A percentile compares a stretch with the other conserved stretches of the same genome.
Conservation (phyloP, 495 filamentous ascomycete species). For the Trypethelium eluteriae region DNA sequence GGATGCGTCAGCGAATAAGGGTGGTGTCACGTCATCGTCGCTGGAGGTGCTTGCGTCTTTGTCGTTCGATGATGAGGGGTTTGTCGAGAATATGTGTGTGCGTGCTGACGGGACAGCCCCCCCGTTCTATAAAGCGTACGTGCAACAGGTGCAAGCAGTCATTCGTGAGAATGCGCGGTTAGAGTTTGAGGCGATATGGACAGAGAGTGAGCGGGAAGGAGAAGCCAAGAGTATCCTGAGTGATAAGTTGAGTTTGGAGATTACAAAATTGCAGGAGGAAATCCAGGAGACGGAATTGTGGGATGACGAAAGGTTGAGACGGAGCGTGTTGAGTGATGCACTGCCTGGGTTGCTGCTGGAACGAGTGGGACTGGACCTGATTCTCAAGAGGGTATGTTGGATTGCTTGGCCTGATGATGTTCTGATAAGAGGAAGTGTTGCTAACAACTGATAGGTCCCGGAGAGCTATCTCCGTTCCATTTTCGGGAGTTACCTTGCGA, state of each 20-base stretch:
- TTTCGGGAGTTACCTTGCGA: slow-evolving; percentile 91
- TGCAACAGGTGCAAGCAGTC: slow-evolving; percentile 79
- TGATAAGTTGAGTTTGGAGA: slow-evolving; percentile 80
- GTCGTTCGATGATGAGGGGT: slow-evolving; percentile 82
- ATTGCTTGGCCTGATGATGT: not conserved
- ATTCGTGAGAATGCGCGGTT: slow-evolving; percentile 84
- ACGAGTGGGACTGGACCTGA: slow-evolving; percentile 82
- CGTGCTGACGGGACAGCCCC: slow-evolving; percentile 68
- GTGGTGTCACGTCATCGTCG: slow-evolving; percentile 96
- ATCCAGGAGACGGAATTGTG: slow-evolving; percentile 87
- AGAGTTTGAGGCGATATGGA: slow-evolving; percentile 98
- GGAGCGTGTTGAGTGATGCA: slow-evolving; percentile 74
- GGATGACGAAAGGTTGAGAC: slow-evolving; percentile 70
- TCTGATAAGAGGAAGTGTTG: not conserved
- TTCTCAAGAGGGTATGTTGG: slow-evolving; percentile 62
- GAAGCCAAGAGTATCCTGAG: slow-evolving; percentile 73
- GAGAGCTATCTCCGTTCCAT: slow-evolving; percentile 89
- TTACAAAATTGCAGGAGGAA: slow-evolving; percentile 91
- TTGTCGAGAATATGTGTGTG: slow-evolving; percentile 90
- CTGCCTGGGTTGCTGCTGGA: slow-evolving; percentile 75
- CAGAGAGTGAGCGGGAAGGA: slow-evolving; percentile 76
- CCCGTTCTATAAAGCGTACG: slow-evolving; percentile 85
- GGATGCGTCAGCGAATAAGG: slow-evolving; percentile 97
- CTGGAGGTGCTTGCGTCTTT: slow-evolving; percentile 91
- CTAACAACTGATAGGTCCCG: slow-evolving; percentile 55